phyloP scores from a whole-genome alignment of 140 eudicot genomes.

The Ambrosia hybrid region DNA sequence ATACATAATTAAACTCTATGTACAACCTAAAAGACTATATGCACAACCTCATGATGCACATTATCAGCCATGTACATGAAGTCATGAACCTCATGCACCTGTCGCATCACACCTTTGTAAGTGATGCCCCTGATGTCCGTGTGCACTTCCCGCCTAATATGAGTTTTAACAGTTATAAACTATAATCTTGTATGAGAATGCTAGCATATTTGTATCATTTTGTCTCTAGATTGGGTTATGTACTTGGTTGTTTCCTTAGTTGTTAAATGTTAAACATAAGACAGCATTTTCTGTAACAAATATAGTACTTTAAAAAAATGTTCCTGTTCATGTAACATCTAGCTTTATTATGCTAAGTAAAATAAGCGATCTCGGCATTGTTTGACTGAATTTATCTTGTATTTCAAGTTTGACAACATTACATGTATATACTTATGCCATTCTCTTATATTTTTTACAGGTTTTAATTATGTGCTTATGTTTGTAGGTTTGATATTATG shows the following conservation, averaged over 20 bases:
- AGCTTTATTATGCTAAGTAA: not conserved
- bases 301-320: not conserved
- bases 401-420: not conserved
- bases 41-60: too few relatives aligned
- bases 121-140: too few relatives aligned
- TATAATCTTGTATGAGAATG: not conserved
- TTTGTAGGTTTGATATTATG: conserved; percentile 8
- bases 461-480: not conserved
- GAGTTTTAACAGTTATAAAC: not conserved
- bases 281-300: too few relatives aligned
- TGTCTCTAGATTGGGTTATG: not conserved
- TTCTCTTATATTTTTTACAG: not conserved
- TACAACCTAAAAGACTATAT: too few relatives aligned
- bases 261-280: not conserved
- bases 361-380: not conserved
- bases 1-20: too few relatives aligned
- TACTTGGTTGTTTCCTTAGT: not conserved
- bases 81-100: too few relatives aligned
- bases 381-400: not conserved
- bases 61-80: too few relatives aligned
- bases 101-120: too few relatives aligned
- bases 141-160: too few relatives aligned
- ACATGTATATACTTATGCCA: not conserved
- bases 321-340: not conserved
- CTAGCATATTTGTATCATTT: not conserved